Percentiles rank a stretch among this genome's conserved stretches.
These are phyloP conservation scores for Immersiporthe knoxdaviesiana DNA, from an alignment of 2,329 filamentous ascomycete species.

Conservation along the genomic window DNA sequence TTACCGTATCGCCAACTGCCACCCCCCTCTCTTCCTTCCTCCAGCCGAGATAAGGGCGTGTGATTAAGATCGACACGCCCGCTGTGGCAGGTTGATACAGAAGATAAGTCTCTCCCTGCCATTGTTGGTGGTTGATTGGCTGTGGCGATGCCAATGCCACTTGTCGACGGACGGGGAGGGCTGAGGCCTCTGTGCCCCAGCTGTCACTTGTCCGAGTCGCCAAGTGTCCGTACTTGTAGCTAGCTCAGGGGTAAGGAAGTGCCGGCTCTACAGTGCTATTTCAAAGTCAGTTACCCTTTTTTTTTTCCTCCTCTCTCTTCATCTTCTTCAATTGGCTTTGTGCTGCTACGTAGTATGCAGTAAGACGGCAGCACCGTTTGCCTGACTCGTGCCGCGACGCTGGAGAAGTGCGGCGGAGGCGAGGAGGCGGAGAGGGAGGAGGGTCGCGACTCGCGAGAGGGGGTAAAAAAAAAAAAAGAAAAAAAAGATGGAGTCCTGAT, in stretches of 20 bases:
- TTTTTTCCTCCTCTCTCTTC: background rate
- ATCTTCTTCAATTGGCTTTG: background rate
- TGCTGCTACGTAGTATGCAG: background rate
- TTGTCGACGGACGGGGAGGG: background rate
- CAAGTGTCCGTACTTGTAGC: too few species aligned
- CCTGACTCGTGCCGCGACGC: background rate
- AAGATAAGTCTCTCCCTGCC: background rate
- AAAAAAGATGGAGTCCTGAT: conserved; percentile 20
- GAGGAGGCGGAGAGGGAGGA: background rate
- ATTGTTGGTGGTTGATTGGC: background rate
- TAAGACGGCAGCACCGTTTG: conserved; percentile 1
- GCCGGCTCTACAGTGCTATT: background rate
- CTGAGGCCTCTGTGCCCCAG: background rate
- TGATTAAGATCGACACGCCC: conserved; percentile 25
- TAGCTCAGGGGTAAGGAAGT: background rate
- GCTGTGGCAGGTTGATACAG: background rate
- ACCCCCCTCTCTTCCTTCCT: background rate
- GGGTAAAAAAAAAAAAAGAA: background rate
- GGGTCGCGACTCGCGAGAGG: conserved; percentile 7
- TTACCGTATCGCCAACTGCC: background rate
- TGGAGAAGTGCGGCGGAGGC: conserved; percentile 1
- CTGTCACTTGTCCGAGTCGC: background rate
- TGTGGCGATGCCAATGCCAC: background rate
- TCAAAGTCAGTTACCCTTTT: background rate
- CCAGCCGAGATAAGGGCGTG: conserved; percentile 13